Conservation (phyloP, 306 rosid species). For the Rosa lucieae region DNA sequence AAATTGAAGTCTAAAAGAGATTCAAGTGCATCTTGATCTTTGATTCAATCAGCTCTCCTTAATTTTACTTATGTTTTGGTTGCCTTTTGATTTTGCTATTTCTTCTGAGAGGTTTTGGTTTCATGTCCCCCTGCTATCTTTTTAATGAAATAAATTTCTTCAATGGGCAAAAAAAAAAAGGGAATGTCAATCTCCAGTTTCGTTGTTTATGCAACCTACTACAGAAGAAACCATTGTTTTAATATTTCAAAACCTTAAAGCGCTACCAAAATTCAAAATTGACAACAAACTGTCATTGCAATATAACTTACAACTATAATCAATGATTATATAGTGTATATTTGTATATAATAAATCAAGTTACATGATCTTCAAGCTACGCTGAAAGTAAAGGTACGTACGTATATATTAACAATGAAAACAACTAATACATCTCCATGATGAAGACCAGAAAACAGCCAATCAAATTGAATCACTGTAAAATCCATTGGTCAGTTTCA, state of each 20-base stretch:
- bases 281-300: not conserved
- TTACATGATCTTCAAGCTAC: not conserved
- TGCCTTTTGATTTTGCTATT: too few species aligned
- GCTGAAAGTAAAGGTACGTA: not conserved
- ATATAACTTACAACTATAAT: not conserved
- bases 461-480: not conserved
- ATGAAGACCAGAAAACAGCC: constrained; percentile 2
- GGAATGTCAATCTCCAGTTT: not conserved
- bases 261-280: not conserved
- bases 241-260: too few species aligned
- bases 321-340: not conserved
- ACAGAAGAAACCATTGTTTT: not conserved
- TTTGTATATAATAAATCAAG: not conserved
- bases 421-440: not conserved
- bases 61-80: too few species aligned
- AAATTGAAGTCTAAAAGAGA: too few species aligned
- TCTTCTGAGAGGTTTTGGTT: too few species aligned
- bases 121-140: too few species aligned
- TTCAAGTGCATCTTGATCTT: too few species aligned
- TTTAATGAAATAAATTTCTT: too few species aligned
- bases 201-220: not conserved
- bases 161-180: too few species aligned
- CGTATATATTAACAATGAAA: not conserved
- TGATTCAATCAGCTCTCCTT: too few species aligned
- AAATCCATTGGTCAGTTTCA: not conserved